Evolutionary conservation across 2,329 filamentous ascomycete genomes (phyloP).

Genomic region (Monosporascus sp.): DNA sequence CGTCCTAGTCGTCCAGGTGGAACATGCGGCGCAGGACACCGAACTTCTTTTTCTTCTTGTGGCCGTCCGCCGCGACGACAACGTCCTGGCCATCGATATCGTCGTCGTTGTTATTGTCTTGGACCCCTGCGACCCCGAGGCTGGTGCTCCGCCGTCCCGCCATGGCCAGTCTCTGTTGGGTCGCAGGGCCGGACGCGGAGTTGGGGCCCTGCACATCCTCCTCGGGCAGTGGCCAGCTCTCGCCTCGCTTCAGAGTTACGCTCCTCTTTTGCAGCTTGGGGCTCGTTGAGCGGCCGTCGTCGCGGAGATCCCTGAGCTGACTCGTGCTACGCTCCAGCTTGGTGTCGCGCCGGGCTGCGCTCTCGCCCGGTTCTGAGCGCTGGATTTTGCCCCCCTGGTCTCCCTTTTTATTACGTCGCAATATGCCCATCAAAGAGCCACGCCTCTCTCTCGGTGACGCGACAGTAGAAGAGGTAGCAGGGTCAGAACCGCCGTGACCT

Average conservation of each 20-base stretch:
- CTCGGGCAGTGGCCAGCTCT: slow-evolving; percentile 45
- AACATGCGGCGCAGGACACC: slow-evolving; percentile 50
- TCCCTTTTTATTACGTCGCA: slow-evolving; percentile 59
- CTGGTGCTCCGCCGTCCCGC: slow-evolving; percentile 19
- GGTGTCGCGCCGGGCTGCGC: slow-evolving; percentile 56
- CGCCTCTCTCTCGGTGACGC: slow-evolving; percentile 29
- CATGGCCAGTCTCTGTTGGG: slow-evolving; percentile 10
- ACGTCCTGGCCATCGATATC: background rate
- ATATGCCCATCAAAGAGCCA: slow-evolving; percentile 49
- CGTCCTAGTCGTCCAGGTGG: slow-evolving; percentile 44
- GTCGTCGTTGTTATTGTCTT: slow-evolving; percentile 4
- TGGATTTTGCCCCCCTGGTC: slow-evolving; percentile 46
- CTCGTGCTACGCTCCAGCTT: slow-evolving; percentile 52
- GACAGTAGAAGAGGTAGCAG: slow-evolving; percentile 16
- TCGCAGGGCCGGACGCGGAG: slow-evolving; percentile 1
- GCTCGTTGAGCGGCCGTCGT: slow-evolving; percentile 22
- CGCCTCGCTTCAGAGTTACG: slow-evolving; percentile 27
- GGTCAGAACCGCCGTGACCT: slow-evolving; percentile 17
- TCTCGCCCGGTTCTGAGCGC: slow-evolving; percentile 48
- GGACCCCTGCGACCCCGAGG: slow-evolving; percentile 21
- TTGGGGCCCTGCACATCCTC: slow-evolving; percentile 16
- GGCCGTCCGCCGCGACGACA: slow-evolving; percentile 24
- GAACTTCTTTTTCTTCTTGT: slow-evolving; percentile 48
- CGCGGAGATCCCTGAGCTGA: slow-evolving; percentile 44
- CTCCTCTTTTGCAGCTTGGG: slow-evolving; percentile 43